These are phyloP conservation scores for Penicillium janthinellum DNA, from an alignment of 2,329 filamentous ascomycete species.

Conservation along the genomic window DNA sequence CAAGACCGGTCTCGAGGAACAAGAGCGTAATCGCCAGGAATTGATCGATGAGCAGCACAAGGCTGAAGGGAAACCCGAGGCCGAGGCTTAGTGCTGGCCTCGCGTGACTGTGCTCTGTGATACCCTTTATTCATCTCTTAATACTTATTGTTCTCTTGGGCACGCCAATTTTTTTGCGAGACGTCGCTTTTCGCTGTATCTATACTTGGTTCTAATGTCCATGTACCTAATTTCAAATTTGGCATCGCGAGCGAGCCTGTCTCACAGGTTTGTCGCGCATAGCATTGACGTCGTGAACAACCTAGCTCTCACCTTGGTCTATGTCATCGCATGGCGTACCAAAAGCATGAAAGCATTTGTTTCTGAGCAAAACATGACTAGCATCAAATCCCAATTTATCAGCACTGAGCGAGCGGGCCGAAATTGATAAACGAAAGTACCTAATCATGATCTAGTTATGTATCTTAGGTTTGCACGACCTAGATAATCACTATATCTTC, in stretches of 20 bases:
- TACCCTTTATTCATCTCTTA: background rate
- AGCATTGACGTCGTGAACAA: background rate
- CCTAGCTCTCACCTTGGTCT: background rate
- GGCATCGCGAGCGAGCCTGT: background rate
- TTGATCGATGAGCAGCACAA: conserved; percentile 50
- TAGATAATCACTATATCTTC: background rate
- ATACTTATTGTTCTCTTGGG: background rate
- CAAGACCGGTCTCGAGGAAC: conserved; percentile 49
- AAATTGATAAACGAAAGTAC: background rate
- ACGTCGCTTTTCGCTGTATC: background rate
- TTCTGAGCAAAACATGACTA: too few species aligned
- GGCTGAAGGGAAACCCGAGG: conserved; percentile 68
- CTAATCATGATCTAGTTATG: too few species aligned
- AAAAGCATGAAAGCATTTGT: background rate
- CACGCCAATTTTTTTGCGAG: background rate
- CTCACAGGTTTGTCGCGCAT: background rate
- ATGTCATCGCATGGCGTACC: background rate
- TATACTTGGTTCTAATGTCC: conserved; percentile 2
- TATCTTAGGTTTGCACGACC: background rate
- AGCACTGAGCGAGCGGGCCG: background rate
- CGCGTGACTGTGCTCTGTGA: background rate
- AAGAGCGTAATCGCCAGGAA: conserved; percentile 46
- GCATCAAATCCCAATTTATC: background rate
- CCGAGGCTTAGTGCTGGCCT: conserved; percentile 14
- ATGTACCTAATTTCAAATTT: conserved; percentile 5